Conservation (phyloP, 2,329 filamentous ascomycete species). For the Rhinocladiella similis region DNA sequence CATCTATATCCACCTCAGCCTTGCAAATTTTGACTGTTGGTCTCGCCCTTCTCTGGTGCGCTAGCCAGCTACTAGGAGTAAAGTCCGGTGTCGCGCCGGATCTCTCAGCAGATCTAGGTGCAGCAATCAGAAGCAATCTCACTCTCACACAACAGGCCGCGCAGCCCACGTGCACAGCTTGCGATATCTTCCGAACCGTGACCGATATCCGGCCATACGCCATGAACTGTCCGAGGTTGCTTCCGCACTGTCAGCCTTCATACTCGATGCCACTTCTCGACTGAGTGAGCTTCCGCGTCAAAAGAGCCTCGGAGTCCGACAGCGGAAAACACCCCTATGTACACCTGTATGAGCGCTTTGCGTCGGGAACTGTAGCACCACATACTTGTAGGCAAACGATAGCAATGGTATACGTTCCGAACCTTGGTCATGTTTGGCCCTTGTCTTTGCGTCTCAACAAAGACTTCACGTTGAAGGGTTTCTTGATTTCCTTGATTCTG, state of each 20-base stretch:
- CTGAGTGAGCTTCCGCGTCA: not conserved
- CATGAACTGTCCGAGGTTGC: not conserved
- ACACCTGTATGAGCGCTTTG: too few species aligned
- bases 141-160: not conserved
- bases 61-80: not conserved
- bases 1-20: too few species aligned
- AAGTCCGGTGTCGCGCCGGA: not conserved
- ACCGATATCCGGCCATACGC: not conserved
- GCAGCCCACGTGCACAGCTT: not conserved
- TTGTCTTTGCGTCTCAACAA: constrained; percentile 28
- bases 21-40: too few species aligned
- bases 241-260: not conserved
- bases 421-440: not conserved
- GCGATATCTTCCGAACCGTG: not conserved
- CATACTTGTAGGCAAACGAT: too few species aligned
- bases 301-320: not conserved
- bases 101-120: not conserved
- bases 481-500: constrained; percentile 38
- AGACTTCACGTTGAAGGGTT: constrained; percentile 30
- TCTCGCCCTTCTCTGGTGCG: too few species aligned
- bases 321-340: not conserved
- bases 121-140: not conserved
- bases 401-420: not conserved
- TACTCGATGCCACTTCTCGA: not conserved
- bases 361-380: too few species aligned